A percentile compares a stretch with the other conserved stretches of the same genome.
phyloP scores from a whole-genome alignment of 108 stramenopile genomes.

The Conticribra guillardii region DNA sequence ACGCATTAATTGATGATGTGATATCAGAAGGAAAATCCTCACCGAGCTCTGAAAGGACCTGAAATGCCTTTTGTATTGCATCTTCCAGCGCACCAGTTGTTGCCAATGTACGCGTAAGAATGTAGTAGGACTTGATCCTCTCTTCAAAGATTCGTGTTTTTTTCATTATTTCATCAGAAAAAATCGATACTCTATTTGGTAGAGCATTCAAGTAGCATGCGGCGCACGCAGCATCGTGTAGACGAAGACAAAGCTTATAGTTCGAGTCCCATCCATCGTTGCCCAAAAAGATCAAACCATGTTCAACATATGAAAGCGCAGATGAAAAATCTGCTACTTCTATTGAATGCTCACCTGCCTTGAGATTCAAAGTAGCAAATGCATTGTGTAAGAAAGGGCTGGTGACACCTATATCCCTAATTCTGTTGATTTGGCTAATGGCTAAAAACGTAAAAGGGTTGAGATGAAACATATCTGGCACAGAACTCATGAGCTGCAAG shows the following conservation, averaged over 20 bases:
- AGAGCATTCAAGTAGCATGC: slow-evolving; percentile 8
- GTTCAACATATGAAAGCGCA: slow-evolving; percentile 10
- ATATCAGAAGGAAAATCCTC: slow-evolving; percentile 9
- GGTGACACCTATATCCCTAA: slow-evolving; percentile 3
- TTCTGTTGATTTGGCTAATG: slow-evolving; percentile 22
- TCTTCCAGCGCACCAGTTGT: slow-evolving; percentile 1
- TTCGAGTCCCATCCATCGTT: slow-evolving; percentile 8
- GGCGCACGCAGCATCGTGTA: slow-evolving; percentile 8
- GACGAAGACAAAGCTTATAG: slow-evolving; percentile 12
- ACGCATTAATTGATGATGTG: not conserved
- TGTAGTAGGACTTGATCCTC: slow-evolving; percentile 4
- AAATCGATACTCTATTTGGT: not conserved
- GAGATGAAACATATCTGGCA: not conserved
- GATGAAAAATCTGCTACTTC: slow-evolving; percentile 7
- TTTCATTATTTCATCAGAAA: slow-evolving; percentile 3
- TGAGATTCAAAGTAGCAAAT: slow-evolving; percentile 18
- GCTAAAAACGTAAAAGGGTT: not conserved
- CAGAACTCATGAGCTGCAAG: not conserved
- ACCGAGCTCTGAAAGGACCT: slow-evolving; percentile 13
- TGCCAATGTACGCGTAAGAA: slow-evolving; percentile 2
- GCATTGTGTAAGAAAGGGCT: not conserved
- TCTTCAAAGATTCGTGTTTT: slow-evolving; percentile 13
- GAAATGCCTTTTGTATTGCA: not conserved
- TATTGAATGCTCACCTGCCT: slow-evolving; percentile 10
- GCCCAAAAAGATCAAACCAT: slow-evolving; percentile 15